Evolutionary conservation across 202 grass and related monocot species (phyloP), one percentile per base, ranked within the genome.

Genomic region (Digitaria exilis): DNA sequence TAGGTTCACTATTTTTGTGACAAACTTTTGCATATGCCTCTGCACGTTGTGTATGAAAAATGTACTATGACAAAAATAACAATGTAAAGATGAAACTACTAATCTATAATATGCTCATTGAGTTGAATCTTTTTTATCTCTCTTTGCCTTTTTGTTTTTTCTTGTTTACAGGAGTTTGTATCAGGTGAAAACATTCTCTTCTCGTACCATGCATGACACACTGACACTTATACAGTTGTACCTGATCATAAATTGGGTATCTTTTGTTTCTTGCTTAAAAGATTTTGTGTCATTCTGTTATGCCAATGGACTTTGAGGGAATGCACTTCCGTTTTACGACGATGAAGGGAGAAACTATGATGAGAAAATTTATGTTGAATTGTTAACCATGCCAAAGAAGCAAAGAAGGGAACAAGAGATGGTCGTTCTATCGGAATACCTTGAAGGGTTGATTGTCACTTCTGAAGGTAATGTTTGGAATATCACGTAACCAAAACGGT

Each of bases 401-500:
- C 43, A 81, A 64, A 16, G 16, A 18, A 59, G 9, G 11, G 28
- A 73, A 79, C 14, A 48, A 73, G 18, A 73, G 32, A 55, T 31
- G 6, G 2, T 42, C 28, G 55, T 84, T 64, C 49, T 54, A 76
- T 67, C 21, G 49, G 24, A 14, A 75, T 92, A 92, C 90, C 93
- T 96, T 93, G 78, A 88, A 96, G n/a, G 88, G 86, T 46, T 85
- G 86, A 75, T 96, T 96, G 54, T 96, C 71, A 37, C 84, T 84
- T 71, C 94, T 84, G 61, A 85, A 91, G 19, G 70, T 84, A 30
- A 91, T 96, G 31, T 85, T 89, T 19, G 88, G 70, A 54, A 96
- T 81, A 75, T 63, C 84, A 35, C 71, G 90, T 63, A 96, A 80
- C 94, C 94, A 96, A 81, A 91, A 93, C 9, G 86, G 94, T 18